Conservation (phyloP, 176 grass and related monocot genomes). For the Thinopyrum elongatum region DNA sequence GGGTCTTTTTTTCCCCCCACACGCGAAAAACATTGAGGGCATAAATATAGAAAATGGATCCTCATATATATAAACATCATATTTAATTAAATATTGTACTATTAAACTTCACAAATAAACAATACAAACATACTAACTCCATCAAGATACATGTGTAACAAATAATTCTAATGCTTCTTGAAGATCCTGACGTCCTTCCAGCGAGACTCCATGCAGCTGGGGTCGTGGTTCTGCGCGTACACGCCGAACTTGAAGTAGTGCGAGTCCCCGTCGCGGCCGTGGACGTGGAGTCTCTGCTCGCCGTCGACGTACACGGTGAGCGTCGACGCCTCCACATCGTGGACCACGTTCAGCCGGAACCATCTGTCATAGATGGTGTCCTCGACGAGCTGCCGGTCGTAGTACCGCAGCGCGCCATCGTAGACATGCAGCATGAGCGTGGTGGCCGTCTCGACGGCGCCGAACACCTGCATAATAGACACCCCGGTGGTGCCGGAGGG, state of each 20-base stretch:
- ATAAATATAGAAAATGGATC: too few relatives aligned
- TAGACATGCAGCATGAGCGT: slow-evolving; percentile 51
- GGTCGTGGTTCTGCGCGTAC: background rate
- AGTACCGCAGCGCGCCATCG: slow-evolving; percentile 16
- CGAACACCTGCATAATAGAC: slow-evolving; percentile 55
- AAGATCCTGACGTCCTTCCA: slow-evolving; percentile 30
- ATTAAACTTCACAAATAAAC: too few relatives aligned
- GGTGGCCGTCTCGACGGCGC: background rate
- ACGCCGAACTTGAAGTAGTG: slow-evolving; percentile 57
- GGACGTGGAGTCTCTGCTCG: background rate
- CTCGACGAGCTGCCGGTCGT: slow-evolving; percentile 21
- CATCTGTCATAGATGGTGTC: slow-evolving; percentile 40
- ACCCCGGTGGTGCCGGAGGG: slow-evolving; percentile 35
- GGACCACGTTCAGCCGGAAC: slow-evolving; percentile 58
- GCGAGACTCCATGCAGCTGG: slow-evolving; percentile 28
- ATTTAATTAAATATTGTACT: too few relatives aligned
- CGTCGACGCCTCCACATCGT: slow-evolving; percentile 6
- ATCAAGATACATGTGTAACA: background rate
- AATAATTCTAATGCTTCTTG: background rate
- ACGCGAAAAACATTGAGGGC: too few relatives aligned
- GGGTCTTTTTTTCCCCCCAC: too few relatives aligned
- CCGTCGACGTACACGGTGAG: slow-evolving; percentile 37
- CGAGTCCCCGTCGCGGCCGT: background rate
- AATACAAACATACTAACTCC: background rate
- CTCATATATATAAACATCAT: too few relatives aligned